A percentile compares a stretch with the other conserved stretches of the same genome.
phyloP scores from a whole-genome alignment of 345 rosid genomes.

The Ceriops tagal region DNA sequence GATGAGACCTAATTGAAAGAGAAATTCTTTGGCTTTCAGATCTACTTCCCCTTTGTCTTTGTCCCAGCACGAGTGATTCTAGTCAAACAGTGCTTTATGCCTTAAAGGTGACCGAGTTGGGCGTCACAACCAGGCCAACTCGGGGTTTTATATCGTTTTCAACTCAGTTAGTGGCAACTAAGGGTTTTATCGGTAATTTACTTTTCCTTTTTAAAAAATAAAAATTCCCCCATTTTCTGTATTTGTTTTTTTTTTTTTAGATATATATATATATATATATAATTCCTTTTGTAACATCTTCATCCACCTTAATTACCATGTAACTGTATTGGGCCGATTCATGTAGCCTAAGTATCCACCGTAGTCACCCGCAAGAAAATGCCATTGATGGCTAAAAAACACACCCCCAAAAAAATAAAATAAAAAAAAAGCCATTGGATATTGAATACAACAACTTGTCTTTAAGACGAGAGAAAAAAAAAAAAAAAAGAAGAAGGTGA shows the following conservation, averaged over 20 bases:
- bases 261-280: no score
- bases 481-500: no score
- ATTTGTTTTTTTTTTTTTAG: not conserved
- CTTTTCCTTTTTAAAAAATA: not conserved
- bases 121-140: conserved; percentile 12
- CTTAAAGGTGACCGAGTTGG: conserved; percentile 31
- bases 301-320: no score
- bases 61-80: conserved; percentile 18
- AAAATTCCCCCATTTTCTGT: not conserved
- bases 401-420: no score
- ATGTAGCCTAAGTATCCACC: no score
- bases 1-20: conserved; percentile 29
- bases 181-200: not conserved
- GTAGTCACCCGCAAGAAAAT: no score
- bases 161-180: not conserved
- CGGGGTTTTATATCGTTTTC: not conserved
- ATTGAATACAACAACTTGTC: no score
- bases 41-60: conserved; percentile 29
- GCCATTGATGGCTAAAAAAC: no score
- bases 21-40: conserved; percentile 30
- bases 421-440: no score
- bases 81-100: conserved; percentile 29
- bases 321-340: no score
- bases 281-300: not conserved
- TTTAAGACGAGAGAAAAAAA: no score